These are phyloP conservation scores for Heteromeles arbutifolia DNA, from an alignment of 306 rosid species.

Conservation along the genomic window DNA sequence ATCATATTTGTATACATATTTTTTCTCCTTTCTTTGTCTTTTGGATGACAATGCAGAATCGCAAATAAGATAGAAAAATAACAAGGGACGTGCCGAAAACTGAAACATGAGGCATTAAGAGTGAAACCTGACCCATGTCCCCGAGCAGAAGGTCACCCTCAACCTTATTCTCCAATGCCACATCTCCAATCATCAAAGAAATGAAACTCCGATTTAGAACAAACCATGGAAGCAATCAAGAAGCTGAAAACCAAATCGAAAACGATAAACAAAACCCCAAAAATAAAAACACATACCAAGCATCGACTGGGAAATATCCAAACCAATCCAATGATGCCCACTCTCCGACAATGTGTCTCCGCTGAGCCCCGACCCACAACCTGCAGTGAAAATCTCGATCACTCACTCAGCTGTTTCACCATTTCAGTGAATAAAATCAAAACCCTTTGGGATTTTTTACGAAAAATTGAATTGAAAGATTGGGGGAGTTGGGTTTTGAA, in stretches of 20 bases:
- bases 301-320: constrained; percentile 92
- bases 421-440: background rate
- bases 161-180: constrained; percentile 82
- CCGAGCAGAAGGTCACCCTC: constrained; percentile 85
- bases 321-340: constrained; percentile 91
- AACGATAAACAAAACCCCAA: background rate
- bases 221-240: background rate
- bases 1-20: background rate
- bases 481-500: background rate
- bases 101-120: background rate
- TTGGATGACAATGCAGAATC: background rate
- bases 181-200: constrained; percentile 28
- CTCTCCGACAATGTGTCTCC: constrained; percentile 75
- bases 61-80: background rate
- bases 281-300: constrained; percentile 46
- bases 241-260: background rate
- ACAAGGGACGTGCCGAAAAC: background rate
- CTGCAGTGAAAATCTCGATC: constrained; percentile 23
- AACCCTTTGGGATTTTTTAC: background rate
- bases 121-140: constrained; percentile 93
- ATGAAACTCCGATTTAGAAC: background rate
- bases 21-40: background rate
- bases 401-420: background rate
- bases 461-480: background rate
- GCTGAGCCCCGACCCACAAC: constrained; percentile 95